Base-by-base conservation (phyloP, 495 filamentous ascomycete genomes). In the Gamarada debralockiae region DNA sequence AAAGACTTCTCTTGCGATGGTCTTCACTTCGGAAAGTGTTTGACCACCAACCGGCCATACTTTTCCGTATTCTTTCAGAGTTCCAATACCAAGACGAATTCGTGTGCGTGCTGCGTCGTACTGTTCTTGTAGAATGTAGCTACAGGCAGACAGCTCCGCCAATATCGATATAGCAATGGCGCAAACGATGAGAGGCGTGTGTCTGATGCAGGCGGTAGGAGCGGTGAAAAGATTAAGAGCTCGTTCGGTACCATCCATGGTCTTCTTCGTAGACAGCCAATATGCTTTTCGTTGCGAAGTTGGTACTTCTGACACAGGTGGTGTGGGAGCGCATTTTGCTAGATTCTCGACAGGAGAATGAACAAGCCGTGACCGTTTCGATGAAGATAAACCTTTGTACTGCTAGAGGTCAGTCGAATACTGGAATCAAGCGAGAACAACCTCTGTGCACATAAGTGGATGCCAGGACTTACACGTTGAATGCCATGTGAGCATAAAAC, bases 141-240 rank as follows among this genome's bases (percentile, higher is more conserved):
- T 82, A 70, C 69, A 71, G 21, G 68, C 67, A 25, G 68, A 66
- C n/a, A 75, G 58, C 25, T 72, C 71, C 2, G 69, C 72, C 23
- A 73, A 60, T 17, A 63, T 46, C 1, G 71, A 61, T 59, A 85
- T 74, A 15, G 80, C 80, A 4, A 87, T 71, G 10, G 79, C 76
- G 51, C 83, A 85, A 15, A 79, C 80, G 63, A 88, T 82, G 61
- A 88, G 82, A 0, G 85, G 81, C 0, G 79, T 82, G 57, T 88
- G 82, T 50, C 77, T 79, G 21, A 77, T 72, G 3, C 83, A 71
- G 3, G 82, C 74, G 29, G 77, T 70, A 4, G 83, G 83, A 17
- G 83, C 76, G 2, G 80, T 77, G 8, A 86, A 78, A 6, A 89
- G 72, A 17, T 76, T 73, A 2, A 80, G 80, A 37, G 87, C 73